Evolutionary conservation across 148 eudicot species (phyloP), one percentile per base, ranked within the genome.

Genomic region (Amaranthus cruentus): DNA sequence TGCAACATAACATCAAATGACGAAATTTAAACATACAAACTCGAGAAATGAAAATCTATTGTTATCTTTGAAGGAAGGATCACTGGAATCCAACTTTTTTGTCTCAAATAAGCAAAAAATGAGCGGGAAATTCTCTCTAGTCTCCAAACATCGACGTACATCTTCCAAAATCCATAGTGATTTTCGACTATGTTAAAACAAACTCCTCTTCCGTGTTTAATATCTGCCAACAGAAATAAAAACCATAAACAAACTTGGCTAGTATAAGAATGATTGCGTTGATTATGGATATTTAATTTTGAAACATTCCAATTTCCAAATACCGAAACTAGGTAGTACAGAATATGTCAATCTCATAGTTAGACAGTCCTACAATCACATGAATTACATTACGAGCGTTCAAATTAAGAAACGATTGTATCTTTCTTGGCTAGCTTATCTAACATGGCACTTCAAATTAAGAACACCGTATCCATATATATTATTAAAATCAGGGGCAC

Each of bases 161-260:
- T 70, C 62, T 47, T 55, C 42, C 62, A 7, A 7, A 56, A 52
- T 55, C 42, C 62, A 7, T 4, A 56, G 53, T 5, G 50, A 70
- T 55, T 9, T 67, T 57, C 42, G 15, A n/a, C 62, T 12, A 56
- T n/a, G 57, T 69, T 50, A 46, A n/a, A 76, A 68, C 60, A 68
- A 28, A 51, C 14, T 52, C 53, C 53, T 69, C 69, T 69, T 62
- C 14, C 73, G 15, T 15, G 7, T 58, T 62, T 47, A 28, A 42
- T 28, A 28, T 42, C 78, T 76, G 78, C 68, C 43, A 69, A 53
- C 5, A 51, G 14, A 69, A 68, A 59, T 10, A 56, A n/a, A 44
- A 15, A 42, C 14, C 49, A 14, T 70, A 13, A 54, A 62, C 43
- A 11, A n/a, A 13, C 62, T 38, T 13, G 13, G 13, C 50, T 15